phyloP scores from a whole-genome alignment of 768 basidiomycete genomes.

The Boletus patriciae region DNA sequence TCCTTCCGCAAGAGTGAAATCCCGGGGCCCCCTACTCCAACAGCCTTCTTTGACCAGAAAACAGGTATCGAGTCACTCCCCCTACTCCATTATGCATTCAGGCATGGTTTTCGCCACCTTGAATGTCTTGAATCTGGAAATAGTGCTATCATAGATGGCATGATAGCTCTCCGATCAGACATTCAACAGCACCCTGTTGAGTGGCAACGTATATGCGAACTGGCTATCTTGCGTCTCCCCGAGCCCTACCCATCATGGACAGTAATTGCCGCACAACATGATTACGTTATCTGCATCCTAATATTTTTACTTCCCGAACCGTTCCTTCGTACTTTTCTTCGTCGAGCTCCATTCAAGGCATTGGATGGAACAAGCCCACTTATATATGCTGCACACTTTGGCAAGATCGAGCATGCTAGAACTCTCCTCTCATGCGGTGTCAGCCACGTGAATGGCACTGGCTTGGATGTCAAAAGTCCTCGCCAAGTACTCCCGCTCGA shows the following conservation, averaged over 20 bases:
- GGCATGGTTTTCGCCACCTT: not conserved
- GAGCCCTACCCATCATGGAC: not conserved
- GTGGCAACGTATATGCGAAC: not conserved
- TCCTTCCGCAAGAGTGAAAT: no score
- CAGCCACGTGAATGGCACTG: not conserved
- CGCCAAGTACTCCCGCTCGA: not conserved
- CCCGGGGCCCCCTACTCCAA: no score
- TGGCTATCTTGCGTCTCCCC: not conserved
- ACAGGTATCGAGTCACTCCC: not conserved
- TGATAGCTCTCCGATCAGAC: not conserved
- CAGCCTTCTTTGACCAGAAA: not conserved
- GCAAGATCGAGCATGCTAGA: slow-evolving; percentile 4
- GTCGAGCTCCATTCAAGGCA: not conserved
- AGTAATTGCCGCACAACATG: not conserved
- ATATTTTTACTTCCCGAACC: not conserved
- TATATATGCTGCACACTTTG: slow-evolving; percentile 6
- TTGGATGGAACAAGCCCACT: slow-evolving; percentile 8
- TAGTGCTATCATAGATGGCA: not conserved
- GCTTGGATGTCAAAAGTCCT: not conserved
- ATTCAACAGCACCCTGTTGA: not conserved
- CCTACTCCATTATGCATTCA: not conserved
- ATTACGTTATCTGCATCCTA: not conserved
- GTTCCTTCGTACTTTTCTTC: not conserved
- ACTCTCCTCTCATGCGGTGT: not conserved
- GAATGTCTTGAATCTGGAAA: not conserved